Evolutionary conservation across 768 basidiomycete species (phyloP), one percentile per base, ranked within the genome.

Genomic region (Exsudoporus frostii): DNA sequence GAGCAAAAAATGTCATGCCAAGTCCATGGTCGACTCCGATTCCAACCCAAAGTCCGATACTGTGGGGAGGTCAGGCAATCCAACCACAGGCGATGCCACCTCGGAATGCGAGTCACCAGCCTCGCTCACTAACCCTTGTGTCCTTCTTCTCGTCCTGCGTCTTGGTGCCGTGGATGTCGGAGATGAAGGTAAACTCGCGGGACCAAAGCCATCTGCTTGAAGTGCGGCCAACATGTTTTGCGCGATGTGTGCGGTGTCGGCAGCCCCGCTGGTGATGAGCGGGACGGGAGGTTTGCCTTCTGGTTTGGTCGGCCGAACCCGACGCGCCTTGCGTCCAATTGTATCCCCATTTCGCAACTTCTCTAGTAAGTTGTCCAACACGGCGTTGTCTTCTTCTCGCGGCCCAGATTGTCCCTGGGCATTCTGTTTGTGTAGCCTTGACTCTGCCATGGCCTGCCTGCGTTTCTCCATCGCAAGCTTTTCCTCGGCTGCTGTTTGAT

Each of bases 181-280:
- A 9, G 84, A 77, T 17, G 75, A 69, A 11, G 83, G 75, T 10
- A 71, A 66, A 51, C 80, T 72, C 13, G 69, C 52, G 1, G 67
- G 61, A 24, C 58, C 73, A 66, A 89, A 89, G 0, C 86, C 89
- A 56, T 85, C 81, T 7, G 85, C 81, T 66, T 92, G 78, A 27
- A 92, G 76, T 36, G 77, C 80, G 7, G 86, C 86, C 49, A 92
- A 67, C 86, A 93, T 88, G 58, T 86, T 82, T 48, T 80, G 80
- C 5, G 91, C 91, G 44, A 81, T 72, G 54, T 84, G 79, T 5
- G 75, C 84, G 13, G 70, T 50, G 24, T 67, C 71, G 68, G 67
- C 39, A 70, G 75, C 48, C 65, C 69, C 45, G 61, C 62, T 51
- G 7, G 62, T 59, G 44, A 50, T 20, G 20, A 62, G 54, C 10